Evolutionary conservation across 805 yeast species (phyloP).

Genomic region (Lipomyces chichibuensis): DNA sequence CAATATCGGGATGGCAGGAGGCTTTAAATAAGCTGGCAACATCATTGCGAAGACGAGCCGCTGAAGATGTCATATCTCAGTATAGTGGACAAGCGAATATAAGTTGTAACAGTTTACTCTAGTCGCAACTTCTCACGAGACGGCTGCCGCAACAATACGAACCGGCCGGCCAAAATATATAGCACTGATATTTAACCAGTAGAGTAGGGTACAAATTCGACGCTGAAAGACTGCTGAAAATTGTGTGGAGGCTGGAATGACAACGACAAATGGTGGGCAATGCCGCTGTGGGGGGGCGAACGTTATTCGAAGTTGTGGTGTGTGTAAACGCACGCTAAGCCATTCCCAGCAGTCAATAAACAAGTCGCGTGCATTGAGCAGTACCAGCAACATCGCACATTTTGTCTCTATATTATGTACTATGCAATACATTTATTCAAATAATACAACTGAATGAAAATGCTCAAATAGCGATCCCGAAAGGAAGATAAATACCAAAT

Average conservation of each 20-base stretch:
- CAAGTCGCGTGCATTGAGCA: neutral
- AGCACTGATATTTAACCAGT: neutral
- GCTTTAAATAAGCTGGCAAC: conserved; percentile 19
- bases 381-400: neutral
- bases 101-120: neutral
- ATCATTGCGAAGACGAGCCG: conserved; percentile 28
- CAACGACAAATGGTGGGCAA: neutral
- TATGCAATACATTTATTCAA: neutral
- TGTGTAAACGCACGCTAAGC: neutral
- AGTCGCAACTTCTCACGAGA: no score
- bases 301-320: neutral
- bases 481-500: neutral
- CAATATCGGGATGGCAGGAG: conserved; percentile 31
- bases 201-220: neutral
- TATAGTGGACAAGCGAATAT: neutral
- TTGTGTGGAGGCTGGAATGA: neutral
- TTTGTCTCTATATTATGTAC: no score
- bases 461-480: neutral
- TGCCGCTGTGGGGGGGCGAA: neutral
- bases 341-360: conserved; percentile 1
- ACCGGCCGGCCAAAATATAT: neutral
- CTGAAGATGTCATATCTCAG: conserved; percentile 4
- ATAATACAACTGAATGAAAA: neutral
- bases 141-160: neutral
- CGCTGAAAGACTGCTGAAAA: neutral